Conservation (phyloP, 768 basidiomycete species). For the Pholiota molesta region DNA sequence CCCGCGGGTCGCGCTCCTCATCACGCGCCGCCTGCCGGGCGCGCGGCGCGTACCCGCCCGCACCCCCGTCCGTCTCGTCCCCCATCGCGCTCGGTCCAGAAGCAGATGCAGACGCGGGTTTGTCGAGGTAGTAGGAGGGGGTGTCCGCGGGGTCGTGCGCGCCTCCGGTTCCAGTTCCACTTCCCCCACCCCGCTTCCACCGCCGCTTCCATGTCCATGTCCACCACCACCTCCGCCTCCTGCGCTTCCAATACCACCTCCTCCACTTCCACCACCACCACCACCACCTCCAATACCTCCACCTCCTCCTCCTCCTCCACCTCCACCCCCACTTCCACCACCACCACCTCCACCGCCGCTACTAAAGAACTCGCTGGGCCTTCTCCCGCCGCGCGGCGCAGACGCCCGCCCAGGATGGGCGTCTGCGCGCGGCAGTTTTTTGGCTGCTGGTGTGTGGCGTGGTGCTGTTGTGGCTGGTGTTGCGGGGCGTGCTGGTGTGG, state of each 20-base stretch:
- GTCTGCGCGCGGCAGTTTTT: slow-evolving; percentile 84
- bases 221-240: too few relatives aligned
- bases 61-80: background rate
- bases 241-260: too few relatives aligned
- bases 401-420: slow-evolving; percentile 77
- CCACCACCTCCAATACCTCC: too few relatives aligned
- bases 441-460: slow-evolving; percentile 53
- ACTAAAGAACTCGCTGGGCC: slow-evolving; percentile 40
- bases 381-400: slow-evolving; percentile 56
- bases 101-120: too few relatives aligned
- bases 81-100: too few relatives aligned
- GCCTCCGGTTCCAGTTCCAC: background rate
- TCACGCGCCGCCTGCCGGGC: background rate
- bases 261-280: too few relatives aligned
- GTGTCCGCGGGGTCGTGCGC: background rate
- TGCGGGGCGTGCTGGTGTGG: background rate
- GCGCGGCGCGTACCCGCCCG: background rate
- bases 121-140: too few relatives aligned
- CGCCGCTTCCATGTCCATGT: too few relatives aligned
- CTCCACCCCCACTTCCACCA: background rate
- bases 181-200: too few relatives aligned
- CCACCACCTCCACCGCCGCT: background rate
- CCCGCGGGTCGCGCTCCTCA: background rate
- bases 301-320: too few relatives aligned
- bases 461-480: too few relatives aligned